Conservation (phyloP, 2,329 filamentous ascomycete genomes). For the Aureobasidium sp. region DNA sequence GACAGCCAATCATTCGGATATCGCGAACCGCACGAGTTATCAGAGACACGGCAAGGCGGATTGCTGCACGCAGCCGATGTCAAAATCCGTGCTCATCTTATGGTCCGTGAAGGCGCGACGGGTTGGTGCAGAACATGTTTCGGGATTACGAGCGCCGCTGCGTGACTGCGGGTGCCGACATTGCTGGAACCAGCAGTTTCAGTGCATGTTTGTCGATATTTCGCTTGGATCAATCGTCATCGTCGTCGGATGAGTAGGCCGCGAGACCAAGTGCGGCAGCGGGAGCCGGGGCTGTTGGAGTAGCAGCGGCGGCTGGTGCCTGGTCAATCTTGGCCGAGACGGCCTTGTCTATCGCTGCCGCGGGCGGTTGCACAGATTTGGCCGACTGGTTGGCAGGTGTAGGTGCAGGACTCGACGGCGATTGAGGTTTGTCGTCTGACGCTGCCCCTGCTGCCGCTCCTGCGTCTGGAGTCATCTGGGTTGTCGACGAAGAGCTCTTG, state of each 20-base stretch:
- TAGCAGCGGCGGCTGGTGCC: not conserved
- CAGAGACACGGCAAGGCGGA: constrained; percentile 2
- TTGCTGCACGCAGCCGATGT: constrained; percentile 8
- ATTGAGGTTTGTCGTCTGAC: not conserved
- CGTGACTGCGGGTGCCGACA: not conserved
- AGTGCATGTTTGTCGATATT: not conserved
- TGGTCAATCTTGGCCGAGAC: not conserved
- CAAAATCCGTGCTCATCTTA: not conserved
- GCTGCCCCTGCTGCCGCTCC: not conserved
- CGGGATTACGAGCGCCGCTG: not conserved
- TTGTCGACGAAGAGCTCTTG: constrained; percentile 28
- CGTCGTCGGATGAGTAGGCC: constrained; percentile 14
- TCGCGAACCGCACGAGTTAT: constrained; percentile 6
- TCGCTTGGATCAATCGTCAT: constrained; percentile 11
- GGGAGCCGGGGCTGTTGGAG: constrained; percentile 3
- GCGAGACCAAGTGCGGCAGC: constrained; percentile 12
- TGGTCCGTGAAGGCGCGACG: not conserved
- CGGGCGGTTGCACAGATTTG: constrained; percentile 5
- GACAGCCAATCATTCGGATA: constrained; percentile 14
- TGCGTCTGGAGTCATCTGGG: not conserved
- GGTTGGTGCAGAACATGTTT: constrained; percentile 10
- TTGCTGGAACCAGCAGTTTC: not conserved
- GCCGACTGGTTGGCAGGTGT: not conserved
- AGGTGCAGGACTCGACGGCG: not conserved
- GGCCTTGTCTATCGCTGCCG: not conserved